phyloP scores from a whole-genome alignment of 75 land plant species.

The Pinus tabuliformis region DNA sequence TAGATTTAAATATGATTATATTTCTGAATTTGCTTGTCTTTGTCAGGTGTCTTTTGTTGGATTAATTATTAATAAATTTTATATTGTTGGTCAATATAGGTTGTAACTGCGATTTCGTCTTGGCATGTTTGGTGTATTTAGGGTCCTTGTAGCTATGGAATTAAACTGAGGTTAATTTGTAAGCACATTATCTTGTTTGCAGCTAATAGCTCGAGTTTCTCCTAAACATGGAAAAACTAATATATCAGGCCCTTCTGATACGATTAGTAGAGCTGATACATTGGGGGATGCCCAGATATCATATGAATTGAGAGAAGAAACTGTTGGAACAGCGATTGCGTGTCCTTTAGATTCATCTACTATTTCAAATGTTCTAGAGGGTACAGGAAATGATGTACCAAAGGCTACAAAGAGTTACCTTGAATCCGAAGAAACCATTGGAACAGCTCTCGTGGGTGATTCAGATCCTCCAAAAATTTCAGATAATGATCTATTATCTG shows the following conservation, averaged over 20 bases:
- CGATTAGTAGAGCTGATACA: background rate
- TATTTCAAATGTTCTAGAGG: background rate
- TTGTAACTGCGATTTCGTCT: background rate
- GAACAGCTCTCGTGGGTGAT: background rate
- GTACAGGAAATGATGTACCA: constrained; percentile 4
- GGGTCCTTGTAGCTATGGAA: background rate
- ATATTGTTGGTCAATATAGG: background rate
- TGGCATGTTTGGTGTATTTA: background rate
- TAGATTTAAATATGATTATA: background rate
- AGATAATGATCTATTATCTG: background rate
- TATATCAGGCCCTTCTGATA: background rate
- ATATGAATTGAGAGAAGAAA: background rate
- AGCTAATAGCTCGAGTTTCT: constrained; percentile 8
- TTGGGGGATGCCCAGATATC: background rate
- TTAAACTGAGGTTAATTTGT: background rate
- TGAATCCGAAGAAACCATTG: background rate
- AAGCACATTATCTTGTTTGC: background rate
- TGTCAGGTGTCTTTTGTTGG: background rate
- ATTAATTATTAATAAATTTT: background rate
- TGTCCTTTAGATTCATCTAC: background rate
- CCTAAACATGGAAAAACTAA: constrained; percentile 3
- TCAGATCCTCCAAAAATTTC: constrained; percentile 1
- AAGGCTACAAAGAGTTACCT: background rate
- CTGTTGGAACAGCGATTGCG: background rate
- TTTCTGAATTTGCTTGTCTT: background rate